Evolutionary conservation across 2,329 filamentous ascomycete species (phyloP).

Genomic region (Phaeosphaeria sp.): DNA sequence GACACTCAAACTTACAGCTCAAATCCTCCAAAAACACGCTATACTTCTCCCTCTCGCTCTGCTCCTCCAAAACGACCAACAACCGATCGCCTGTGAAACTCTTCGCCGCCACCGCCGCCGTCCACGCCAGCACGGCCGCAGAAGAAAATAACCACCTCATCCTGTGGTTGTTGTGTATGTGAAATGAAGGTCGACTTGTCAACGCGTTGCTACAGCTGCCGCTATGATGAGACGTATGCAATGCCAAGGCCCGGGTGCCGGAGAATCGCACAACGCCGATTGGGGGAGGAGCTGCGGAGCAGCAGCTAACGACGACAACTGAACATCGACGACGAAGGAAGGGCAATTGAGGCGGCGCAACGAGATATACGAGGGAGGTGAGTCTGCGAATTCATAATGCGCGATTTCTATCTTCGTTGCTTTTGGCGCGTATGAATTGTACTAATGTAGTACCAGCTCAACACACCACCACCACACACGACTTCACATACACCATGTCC

Average conservation of each 20-base stretch:
- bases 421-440: not conserved
- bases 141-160: constrained; percentile 81
- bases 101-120: constrained; percentile 73
- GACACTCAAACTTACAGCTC: constrained; percentile 60
- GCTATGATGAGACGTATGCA: constrained; percentile 46
- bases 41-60: constrained; percentile 80
- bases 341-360: not conserved
- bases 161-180: constrained; percentile 43
- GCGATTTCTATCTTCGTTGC: too few relatives aligned
- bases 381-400: not conserved
- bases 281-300: constrained; percentile 13
- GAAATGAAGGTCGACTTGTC: constrained; percentile 29
- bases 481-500: constrained; percentile 60
- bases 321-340: constrained; percentile 6
- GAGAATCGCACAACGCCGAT: constrained; percentile 32
- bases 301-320: constrained; percentile 9
- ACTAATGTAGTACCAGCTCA: not conserved
- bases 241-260: constrained; percentile 42
- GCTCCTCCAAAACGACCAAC: constrained; percentile 85
- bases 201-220: constrained; percentile 10
- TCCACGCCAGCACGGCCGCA: constrained; percentile 67
- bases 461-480: not conserved
- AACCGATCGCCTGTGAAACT: constrained; percentile 81
- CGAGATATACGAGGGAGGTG: not conserved
- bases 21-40: constrained; percentile 80